These are phyloP conservation scores for Aureobasidium sp. DNA, from an alignment of 2,329 filamentous ascomycete species.

Conservation along the genomic window DNA sequence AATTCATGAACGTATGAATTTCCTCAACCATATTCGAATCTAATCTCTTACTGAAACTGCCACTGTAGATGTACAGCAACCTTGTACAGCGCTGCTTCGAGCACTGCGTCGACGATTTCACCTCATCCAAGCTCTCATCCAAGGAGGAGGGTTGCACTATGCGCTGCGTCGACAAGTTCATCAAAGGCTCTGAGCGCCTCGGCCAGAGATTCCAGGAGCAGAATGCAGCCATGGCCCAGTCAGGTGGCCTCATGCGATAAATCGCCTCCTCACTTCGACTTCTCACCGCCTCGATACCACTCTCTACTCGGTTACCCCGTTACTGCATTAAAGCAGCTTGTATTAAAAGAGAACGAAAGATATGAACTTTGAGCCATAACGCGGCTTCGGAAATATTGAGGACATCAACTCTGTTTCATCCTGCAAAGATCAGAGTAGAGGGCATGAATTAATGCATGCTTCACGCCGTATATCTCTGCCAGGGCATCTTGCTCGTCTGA, in stretches of 20 bases:
- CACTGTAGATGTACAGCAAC: slow-evolving; percentile 58
- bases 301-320: background rate
- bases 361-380: background rate
- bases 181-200: slow-evolving; percentile 84
- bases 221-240: slow-evolving; percentile 60
- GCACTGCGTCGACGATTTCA: slow-evolving; percentile 97
- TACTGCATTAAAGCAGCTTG: background rate
- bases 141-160: slow-evolving; percentile 88
- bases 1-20: slow-evolving; percentile 85
- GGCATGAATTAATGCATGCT: background rate
- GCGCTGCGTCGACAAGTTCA: slow-evolving; percentile 92
- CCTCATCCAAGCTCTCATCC: slow-evolving; percentile 83
- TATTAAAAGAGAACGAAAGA: slow-evolving; percentile 10
- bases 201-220: slow-evolving; percentile 83
- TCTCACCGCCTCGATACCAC: background rate
- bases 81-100: slow-evolving; percentile 87
- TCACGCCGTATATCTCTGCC: background rate
- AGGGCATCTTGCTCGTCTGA: background rate
- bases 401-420: background rate
- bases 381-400: background rate
- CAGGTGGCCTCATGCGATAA: slow-evolving; percentile 36
- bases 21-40: background rate
- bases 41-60: slow-evolving; percentile 2
- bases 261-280: background rate
- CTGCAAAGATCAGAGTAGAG: background rate